Conservation (phyloP, 306 rosid species). For the Pyrus betulifolia region DNA sequence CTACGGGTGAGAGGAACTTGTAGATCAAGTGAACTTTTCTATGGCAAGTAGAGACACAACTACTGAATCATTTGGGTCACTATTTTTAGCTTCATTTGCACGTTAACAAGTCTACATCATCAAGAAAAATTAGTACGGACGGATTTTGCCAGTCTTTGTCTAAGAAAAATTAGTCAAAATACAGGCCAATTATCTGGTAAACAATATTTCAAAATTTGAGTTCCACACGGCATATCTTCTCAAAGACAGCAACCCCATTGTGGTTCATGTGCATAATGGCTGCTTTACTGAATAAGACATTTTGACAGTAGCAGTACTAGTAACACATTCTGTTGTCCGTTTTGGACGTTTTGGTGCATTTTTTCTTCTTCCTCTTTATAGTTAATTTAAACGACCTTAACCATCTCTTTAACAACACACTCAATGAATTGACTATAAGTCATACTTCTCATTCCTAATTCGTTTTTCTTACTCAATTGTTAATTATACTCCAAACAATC, state of each 20-base stretch:
- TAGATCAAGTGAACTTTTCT: background rate
- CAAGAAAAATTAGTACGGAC: background rate
- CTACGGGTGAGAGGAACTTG: background rate
- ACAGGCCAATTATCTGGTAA: background rate
- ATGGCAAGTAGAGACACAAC: background rate
- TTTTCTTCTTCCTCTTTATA: background rate
- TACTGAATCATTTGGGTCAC: background rate
- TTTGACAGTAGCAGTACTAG: background rate
- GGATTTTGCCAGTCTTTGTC: background rate
- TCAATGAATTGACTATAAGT: background rate
- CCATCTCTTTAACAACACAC: background rate
- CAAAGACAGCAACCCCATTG: background rate
- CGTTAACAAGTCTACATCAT: background rate
- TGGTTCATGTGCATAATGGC: background rate
- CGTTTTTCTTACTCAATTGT: background rate
- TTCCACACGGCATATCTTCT: constrained; percentile 28
- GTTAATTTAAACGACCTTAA: background rate
- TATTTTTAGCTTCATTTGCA: background rate
- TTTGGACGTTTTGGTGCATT: background rate
- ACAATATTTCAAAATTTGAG: constrained; percentile 7
- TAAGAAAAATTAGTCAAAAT: background rate
- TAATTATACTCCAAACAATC: background rate
- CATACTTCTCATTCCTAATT: too few relatives aligned
- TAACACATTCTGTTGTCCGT: background rate
- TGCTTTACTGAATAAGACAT: background rate